Evolutionary conservation across 306 rosid genomes (phyloP), one percentile per base, ranked within the genome.

Genomic region (Prunus davidiana): DNA sequence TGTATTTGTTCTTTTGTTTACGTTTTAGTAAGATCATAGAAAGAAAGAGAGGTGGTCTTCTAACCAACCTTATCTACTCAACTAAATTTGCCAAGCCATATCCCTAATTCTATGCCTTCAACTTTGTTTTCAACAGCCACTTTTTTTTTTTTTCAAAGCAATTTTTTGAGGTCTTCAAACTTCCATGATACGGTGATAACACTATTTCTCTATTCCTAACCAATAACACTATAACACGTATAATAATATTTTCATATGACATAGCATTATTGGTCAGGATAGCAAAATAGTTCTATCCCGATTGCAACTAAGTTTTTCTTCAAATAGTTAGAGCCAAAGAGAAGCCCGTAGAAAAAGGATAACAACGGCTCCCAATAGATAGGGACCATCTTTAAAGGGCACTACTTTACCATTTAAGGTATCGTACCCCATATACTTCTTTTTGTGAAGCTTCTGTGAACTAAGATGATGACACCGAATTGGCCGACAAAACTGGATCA

Each of bases 61-160:
- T 52, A 65, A 79, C 82, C 56, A 66, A 61, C 57, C 81, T 56
- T 65, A 46, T 73, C 64, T 56, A 16, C 62, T n/a, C 57, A 15
- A 28, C 50, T 45, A 57, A 79, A 64, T 71, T 72, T 34, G 45
- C 60, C 66, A 28, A 45, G 51, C 63, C 52, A 64, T 24, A 41
- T 45, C 52, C 64, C 45, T 45, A 18, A 19, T 38, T 72, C 61
- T 27, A 50, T 38, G 58, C 63, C 54, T 63, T 63, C 64, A 63
- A 62, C 54, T 49, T 28, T 30, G 52, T 28, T 27, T 56, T 30
- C 20, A 34, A 6, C 52, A 43, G 61, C 30, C 49, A 49, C 49
- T 19, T 19, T 6, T 30, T 51, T 11, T 7, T 24, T 24, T 19
- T 52, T 50, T 70, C 10, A 18, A 19, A 45, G 25, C 43, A 11